Conservation (phyloP, 345 rosid genomes). For the Geranium brycei region DNA sequence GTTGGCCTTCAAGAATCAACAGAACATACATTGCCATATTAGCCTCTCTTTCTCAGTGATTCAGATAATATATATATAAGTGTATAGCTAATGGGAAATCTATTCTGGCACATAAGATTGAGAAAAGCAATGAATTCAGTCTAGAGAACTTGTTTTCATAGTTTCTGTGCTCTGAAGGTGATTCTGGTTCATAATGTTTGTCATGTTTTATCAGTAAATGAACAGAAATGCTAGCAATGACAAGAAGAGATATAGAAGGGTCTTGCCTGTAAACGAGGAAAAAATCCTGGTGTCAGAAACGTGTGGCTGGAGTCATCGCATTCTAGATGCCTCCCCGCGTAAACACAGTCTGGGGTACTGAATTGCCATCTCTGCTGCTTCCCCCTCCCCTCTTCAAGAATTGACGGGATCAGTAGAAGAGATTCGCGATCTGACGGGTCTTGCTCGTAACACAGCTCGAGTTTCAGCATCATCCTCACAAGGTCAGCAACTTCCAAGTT, state of each 20-base stretch:
- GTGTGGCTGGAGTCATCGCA: constrained; percentile 83
- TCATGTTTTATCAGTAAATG: not conserved
- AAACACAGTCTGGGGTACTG: constrained; percentile 40
- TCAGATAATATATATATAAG: too few relatives aligned
- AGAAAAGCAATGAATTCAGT: not conserved
- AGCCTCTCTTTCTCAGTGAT: too few relatives aligned
- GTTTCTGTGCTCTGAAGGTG: not conserved
- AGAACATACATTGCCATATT: too few relatives aligned
- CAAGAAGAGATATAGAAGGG: constrained; percentile 1
- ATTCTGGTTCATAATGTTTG: not conserved
- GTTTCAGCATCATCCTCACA: constrained; percentile 71
- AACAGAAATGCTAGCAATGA: not conserved
- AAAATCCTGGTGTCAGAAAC: constrained; percentile 85
- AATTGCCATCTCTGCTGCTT: constrained; percentile 73
- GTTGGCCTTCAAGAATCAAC: too few relatives aligned
- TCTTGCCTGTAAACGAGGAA: constrained; percentile 81
- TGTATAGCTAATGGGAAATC: not conserved
- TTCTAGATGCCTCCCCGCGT: constrained; percentile 77
- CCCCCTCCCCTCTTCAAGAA: constrained; percentile 93
- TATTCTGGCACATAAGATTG: too few relatives aligned
- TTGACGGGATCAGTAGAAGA: constrained; percentile 58
- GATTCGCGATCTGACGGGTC: constrained; percentile 67
- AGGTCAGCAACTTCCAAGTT: constrained; percentile 60
- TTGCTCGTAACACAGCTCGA: constrained; percentile 71
- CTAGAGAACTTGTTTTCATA: not conserved